Conservation (phyloP, 495 filamentous ascomycete species). For the Podospora sp. region DNA sequence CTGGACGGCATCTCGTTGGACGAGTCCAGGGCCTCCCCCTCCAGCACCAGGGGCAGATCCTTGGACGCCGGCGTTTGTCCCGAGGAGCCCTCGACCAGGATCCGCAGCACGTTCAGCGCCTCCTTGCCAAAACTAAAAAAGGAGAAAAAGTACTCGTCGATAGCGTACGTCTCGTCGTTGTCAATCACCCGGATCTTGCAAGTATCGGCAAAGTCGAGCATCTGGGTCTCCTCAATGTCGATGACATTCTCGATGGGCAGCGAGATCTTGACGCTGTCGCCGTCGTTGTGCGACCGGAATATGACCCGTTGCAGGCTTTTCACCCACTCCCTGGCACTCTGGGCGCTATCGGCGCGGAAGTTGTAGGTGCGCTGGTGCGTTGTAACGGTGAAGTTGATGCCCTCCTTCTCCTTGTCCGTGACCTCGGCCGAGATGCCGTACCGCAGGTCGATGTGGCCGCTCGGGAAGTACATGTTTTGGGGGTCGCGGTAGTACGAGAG, state of each 20-base stretch:
- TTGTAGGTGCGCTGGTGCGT: slow-evolving; percentile 83
- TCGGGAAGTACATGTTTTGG: slow-evolving; percentile 86
- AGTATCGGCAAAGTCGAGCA: slow-evolving; percentile 91
- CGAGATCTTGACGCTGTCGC: slow-evolving; percentile 95
- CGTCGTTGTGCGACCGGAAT: slow-evolving; percentile 93
- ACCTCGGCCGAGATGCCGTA: slow-evolving; percentile 87
- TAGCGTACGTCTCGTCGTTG: slow-evolving; percentile 87
- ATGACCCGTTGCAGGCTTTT: slow-evolving; percentile 92
- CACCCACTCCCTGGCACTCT: slow-evolving; percentile 96
- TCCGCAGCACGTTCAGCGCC: slow-evolving; percentile 76
- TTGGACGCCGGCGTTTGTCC: slow-evolving; percentile 44
- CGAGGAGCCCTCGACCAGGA: slow-evolving; percentile 68
- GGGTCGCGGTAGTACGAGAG: slow-evolving; percentile 89
- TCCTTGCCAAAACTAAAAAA: slow-evolving; percentile 90
- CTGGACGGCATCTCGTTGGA: slow-evolving; percentile 24
- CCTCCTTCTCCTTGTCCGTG: slow-evolving; percentile 72
- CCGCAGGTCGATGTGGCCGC: slow-evolving; percentile 86
- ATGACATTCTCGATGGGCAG: slow-evolving; percentile 87
- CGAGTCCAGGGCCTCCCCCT: slow-evolving; percentile 10
- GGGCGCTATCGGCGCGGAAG: slow-evolving; percentile 85
- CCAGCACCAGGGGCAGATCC: slow-evolving; percentile 23
- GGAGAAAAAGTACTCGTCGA: slow-evolving; percentile 98
- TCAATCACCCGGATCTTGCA: slow-evolving; percentile 92
- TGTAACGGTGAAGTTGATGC: slow-evolving; percentile 72
- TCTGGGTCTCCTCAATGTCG: slow-evolving; percentile 88